These are phyloP conservation scores for Hypoxylon cercidicola DNA, from an alignment of 495 filamentous ascomycete genomes.

Conservation along the genomic window DNA sequence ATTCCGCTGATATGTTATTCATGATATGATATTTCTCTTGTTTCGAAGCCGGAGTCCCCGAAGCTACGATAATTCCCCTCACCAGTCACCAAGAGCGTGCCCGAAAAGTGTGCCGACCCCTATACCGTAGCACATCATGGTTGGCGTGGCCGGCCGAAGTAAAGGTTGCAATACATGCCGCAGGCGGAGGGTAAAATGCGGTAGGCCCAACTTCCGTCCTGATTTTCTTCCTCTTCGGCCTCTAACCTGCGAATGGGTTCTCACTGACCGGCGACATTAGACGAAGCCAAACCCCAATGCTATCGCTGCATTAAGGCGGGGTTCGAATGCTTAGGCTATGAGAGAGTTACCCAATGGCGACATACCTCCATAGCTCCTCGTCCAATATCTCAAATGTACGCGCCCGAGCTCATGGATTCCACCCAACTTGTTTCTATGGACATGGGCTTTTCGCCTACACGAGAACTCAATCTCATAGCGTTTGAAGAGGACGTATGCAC, in stretches of 20 bases:
- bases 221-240: not conserved
- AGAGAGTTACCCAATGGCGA: constrained; percentile 37
- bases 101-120: not conserved
- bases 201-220: constrained; percentile 21
- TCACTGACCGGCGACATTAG: constrained; percentile 22
- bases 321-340: constrained; percentile 42
- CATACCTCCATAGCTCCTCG: constrained; percentile 30
- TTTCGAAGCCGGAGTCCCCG: constrained; percentile 6
- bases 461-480: constrained; percentile 34
- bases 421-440: not conserved
- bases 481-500: constrained; percentile 37
- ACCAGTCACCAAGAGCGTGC: not conserved
- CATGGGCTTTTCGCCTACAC: constrained; percentile 8
- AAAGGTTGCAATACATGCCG: constrained; percentile 49
- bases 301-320: constrained; percentile 38
- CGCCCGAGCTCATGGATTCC: constrained; percentile 16
- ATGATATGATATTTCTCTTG: constrained; percentile 4
- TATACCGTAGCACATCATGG: constrained; percentile 33
- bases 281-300: constrained; percentile 44
- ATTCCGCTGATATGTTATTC: not conserved
- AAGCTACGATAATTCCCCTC: constrained; percentile 1
- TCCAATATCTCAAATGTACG: constrained; percentile 5
- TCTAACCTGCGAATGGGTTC: not conserved
- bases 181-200: constrained; percentile 43
- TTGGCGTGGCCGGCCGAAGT: constrained; percentile 45